Evolutionary conservation across 1,139 yeast genomes (phyloP).

Genomic region (Debaryomycetaceae sp.): DNA sequence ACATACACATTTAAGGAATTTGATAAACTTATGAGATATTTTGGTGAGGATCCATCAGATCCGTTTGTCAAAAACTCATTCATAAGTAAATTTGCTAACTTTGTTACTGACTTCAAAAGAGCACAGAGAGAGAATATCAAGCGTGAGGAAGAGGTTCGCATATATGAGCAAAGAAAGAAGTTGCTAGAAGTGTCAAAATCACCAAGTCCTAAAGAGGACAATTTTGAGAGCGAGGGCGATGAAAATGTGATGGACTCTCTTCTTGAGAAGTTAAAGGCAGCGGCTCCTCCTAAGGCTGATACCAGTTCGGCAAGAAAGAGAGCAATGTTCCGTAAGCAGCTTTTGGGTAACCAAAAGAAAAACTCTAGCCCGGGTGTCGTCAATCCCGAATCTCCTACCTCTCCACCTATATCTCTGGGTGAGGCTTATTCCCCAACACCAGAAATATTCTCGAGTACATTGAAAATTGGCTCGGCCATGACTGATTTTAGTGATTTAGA

Average conservation of each 20-base stretch:
- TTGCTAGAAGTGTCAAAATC: conserved; percentile 49
- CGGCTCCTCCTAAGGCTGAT: conserved; percentile 70
- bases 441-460: conserved; percentile 7
- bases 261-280: conserved; percentile 68
- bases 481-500: conserved; percentile 6
- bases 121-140: conserved; percentile 75
- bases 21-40: conserved; percentile 65
- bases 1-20: conserved; percentile 63
- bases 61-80: conserved; percentile 64
- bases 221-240: conserved; percentile 21
- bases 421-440: conserved; percentile 13
- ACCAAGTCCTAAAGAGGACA: conserved; percentile 14
- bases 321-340: conserved; percentile 69
- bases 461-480: conserved; percentile 3
- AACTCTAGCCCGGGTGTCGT: conserved; percentile 6
- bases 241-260: conserved; percentile 72
- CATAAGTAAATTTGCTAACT: conserved; percentile 69
- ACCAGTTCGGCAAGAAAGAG: conserved; percentile 78
- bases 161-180: conserved; percentile 72
- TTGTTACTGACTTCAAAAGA: conserved; percentile 69
- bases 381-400: conserved; percentile 11
- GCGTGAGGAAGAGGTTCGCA: conserved; percentile 74
- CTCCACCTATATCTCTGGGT: conserved; percentile 10
- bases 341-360: conserved; percentile 38
- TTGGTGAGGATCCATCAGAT: conserved; percentile 76